Base-by-base conservation (phyloP, 108 stramenopile genomes). In the Chaetoceros muelleri region DNA sequence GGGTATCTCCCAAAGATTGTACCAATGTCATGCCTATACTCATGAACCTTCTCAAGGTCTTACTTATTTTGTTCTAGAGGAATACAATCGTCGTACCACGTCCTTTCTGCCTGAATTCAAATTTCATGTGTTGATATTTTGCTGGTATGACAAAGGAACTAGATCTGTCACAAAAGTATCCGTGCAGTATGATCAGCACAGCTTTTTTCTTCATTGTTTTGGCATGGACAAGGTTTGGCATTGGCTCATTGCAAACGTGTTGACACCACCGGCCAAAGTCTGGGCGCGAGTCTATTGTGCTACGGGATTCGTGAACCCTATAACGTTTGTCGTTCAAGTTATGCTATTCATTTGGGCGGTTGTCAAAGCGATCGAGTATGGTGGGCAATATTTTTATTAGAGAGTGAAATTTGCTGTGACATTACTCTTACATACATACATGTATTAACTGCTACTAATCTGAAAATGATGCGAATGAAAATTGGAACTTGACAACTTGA, bases 21-120 rank as follows among this genome's bases (percentile, higher is more conserved):
- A 72, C 31, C 66, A 67, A 49, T 62, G 61, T 24, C 71, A 67
- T 62, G 53, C 66, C 10, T 72, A 53, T 44, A 72, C 61, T 1
- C 71, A 72, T 57, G 71, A 72, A 53, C 66, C 66, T 1, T 46
- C 66, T 18, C 56, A 45, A 13, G 55, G 62, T 47, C 28, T 72
- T 16, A 66, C 71, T 1, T 72, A 72, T 28, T 72, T 72, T 47
- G 51, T 72, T 20, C n/a, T 72, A 22, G 71, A 72, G 56, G 71
- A 72, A 26, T 55, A 47, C 21, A 72, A 72, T 24, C 65, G 67
- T 30, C 27, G 71, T 3, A 57, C 66, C 0, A 55, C 29, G 1
- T 34, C 46, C 28, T 58, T 72, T 31, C 55, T 72, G 7, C 71
- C 71, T 1, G 61, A 49, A 20, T 72, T 72, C 21, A 66, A 72